Base-by-base conservation (phyloP, 2,329 filamentous ascomycete species). In the Ceratocystis diversiconidia region DNA sequence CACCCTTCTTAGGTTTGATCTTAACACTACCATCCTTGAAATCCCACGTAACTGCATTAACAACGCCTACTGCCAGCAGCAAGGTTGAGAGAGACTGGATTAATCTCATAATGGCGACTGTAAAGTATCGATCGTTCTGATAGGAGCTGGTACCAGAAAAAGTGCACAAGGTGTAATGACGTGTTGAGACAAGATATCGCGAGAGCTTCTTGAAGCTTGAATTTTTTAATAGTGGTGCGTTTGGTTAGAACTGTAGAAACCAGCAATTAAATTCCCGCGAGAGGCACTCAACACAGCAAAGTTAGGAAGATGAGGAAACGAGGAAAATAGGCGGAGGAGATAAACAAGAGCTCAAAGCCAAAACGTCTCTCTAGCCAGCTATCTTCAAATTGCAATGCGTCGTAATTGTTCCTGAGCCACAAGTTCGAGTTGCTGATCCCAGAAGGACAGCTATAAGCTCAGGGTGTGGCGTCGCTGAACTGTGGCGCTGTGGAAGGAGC, bases 21-120 rank as follows among this genome's bases (percentile, higher is more conserved):
- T 84, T 80, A 69, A 92, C 78, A 68, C 81, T 84, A 69, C 81
- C 89, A 75, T 91, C 88, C 69, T 87, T 82, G 71, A 92, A 92
- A 65, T 80, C 80, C 89, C 89, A 92, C 25, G 82, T 82, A n/a
- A 57, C 79, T 43, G 82, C 82, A 69, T 78, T 77, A 64, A 76
- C 80, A 69, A 76, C 77, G 66, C 79, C 78, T 62, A 79, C 77
- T 66, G 81, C 77, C 68, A 80, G 74, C 55, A 84, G 74, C 69
- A 76, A 70, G 46, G 74, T 72, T 63, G 75, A 73, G 68, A 73
- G 72, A 68, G 75, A 71, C 52, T 46, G 63, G 60, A 61, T 60
- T 57, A 67, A 60, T 62, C 64, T 67, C 66, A 67, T 67, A n/a
- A 17, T 57, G 52, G 32, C n/a, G 8, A 19, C 6, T 30, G 57